Evolutionary conservation across 2,329 filamentous ascomycete genomes (phyloP), one percentile per base, ranked within the genome.

Genomic region (Epichloe elymi): DNA sequence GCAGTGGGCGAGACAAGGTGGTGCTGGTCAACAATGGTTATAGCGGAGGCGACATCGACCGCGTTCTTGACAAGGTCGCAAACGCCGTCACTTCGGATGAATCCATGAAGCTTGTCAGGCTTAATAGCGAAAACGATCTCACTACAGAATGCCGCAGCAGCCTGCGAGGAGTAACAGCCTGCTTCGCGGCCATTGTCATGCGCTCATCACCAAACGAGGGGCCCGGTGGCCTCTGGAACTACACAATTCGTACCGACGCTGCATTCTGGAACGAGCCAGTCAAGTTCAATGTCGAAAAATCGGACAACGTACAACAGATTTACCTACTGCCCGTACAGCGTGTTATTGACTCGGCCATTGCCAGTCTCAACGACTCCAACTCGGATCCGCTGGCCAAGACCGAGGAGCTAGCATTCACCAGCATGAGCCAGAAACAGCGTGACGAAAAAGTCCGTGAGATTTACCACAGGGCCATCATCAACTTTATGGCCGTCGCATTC

Each of bases 251-350:
- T 51, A 82, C 82, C 3, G 90, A 95, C 62, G 83, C 83, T 37
- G 74, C 80, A 0, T 73, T 95, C 52, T 53, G 55, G 30, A 15
- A 36, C 14, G 82, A 83, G 19, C 77, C 80, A 7, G 64, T 67
- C 7, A 78, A 75, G 50, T 81, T 94, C 54, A 74, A 83, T 56
- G 77, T 85, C 33, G 72, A 82, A 36, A 71, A 72, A n/a, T 66
- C 74, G 43, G 74, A 75, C 56, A 95, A 95, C 61, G 85, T 88
- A 63, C 80, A 79, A 46, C 76, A 95, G 65, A 72, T 91, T 19
- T 95, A 90, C 59, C 67, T 86, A 39, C 70, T 94, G 17, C 90
- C 89, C 1, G 70, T 95, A 20, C 89, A 95, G 65, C 79, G 81
- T 55, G 82, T 86, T 11, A 78, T 95, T 42, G 88, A 95, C 63